Evolutionary conservation across 495 filamentous ascomycete species (phyloP), one percentile per base, ranked within the genome.

Genomic region (Articulospora tetracladia): DNA sequence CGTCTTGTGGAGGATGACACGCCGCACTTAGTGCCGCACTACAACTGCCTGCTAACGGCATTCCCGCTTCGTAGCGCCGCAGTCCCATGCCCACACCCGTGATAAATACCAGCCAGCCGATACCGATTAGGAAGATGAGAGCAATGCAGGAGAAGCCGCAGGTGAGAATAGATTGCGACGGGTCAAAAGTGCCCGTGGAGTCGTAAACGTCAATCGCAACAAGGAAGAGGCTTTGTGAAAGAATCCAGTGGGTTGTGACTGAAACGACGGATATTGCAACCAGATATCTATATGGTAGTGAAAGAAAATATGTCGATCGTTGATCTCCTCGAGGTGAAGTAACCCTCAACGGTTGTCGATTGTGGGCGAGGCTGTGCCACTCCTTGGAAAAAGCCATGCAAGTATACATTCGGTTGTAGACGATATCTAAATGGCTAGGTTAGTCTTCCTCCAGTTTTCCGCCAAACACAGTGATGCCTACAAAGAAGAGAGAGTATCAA

Each of bases 21-120:
- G 78, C 78, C 0, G 79, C 79, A 57, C 76, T 77, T 27, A 84
- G 76, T 1, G 72, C 78, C 10, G 71, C 67, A 55, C 75, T 78
- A 54, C 72, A 78, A 48, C 67, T 71, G 2, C 69, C 72, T 0
- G 72, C 74, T 1, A 80, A 50, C 0, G 78, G 76, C 58, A 81
- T 76, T 1, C 61, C 62, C 3, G 62, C 65, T 13, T 53, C 53
- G 59, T 74, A 72, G n/a, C 60, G 57, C 13, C 71, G 51, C 20
- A 69, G 66, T 0, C 64, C 60, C 17, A 36, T 55, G 0, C 60
- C n/a, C 15, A 75, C 52, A 13, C 65, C 36, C 0, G 58, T 34
- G 0, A 73, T 60, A 6, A 77, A 57, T 10, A 72, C 28, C 1
- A 77, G 36, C 22, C 61, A 56, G 2, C 68, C 60, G 15, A 73